A percentile compares a stretch with the other conserved stretches of the same genome.
Conservation (phyloP, 75 land plant genomes). For the Isoetes taiwanensis region DNA sequence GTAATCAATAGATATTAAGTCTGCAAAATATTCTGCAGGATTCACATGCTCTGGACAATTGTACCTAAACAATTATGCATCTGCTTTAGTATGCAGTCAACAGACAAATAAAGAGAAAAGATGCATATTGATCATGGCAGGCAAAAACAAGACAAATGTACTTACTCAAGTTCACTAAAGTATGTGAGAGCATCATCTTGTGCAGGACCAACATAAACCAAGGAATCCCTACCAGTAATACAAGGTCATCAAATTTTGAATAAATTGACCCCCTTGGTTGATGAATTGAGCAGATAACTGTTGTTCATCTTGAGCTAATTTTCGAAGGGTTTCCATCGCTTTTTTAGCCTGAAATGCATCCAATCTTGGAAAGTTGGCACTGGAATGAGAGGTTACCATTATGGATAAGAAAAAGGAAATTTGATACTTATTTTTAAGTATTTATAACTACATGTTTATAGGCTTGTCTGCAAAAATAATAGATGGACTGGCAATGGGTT, state of each 20-base stretch:
- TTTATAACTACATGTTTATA: too few species aligned
- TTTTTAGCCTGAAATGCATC: slow-evolving; percentile 99
- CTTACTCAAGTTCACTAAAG: slow-evolving; percentile 67
- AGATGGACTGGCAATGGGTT: too few species aligned
- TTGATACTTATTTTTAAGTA: too few species aligned
- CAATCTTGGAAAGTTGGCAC: slow-evolving; percentile 56
- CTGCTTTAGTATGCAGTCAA: not conserved
- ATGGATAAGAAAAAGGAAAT: too few species aligned
- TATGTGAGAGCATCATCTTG: slow-evolving; percentile 59
- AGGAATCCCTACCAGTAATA: slow-evolving; percentile 66
- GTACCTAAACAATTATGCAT: slow-evolving; percentile 32
- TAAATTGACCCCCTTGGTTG: slow-evolving; percentile 97
- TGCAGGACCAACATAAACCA: slow-evolving; percentile 91
- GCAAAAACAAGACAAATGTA: too few species aligned
- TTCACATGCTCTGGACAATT: slow-evolving; percentile 80
- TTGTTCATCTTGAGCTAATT: slow-evolving; percentile 95
- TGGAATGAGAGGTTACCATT: too few species aligned
- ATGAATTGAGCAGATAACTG: slow-evolving; percentile 95
- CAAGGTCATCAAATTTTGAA: slow-evolving; percentile 81
- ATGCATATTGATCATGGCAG: too few species aligned
- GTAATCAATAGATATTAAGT: slow-evolving; percentile 91
- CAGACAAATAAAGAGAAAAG: not conserved
- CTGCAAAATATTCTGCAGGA: slow-evolving; percentile 97
- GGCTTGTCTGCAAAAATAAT: too few species aligned
- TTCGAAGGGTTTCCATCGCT: slow-evolving; percentile 88